Evolutionary conservation across 1,284 basidiomycete genomes (phyloP).

Genomic region (Rugosomyces carneus): DNA sequence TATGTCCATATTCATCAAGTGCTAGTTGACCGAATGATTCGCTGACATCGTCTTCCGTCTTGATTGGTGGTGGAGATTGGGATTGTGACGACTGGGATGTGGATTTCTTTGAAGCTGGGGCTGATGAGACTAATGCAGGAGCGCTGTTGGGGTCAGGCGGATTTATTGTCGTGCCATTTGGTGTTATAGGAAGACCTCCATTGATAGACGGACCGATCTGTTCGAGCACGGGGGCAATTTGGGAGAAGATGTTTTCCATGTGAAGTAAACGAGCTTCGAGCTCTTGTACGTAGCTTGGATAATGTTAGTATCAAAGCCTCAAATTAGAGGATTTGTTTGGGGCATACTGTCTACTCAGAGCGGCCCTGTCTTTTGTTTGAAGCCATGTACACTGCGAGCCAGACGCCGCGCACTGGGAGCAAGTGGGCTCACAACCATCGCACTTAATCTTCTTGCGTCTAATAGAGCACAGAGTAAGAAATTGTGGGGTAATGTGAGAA

Average conservation of each 20-base stretch:
- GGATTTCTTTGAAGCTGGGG: slow-evolving; percentile 30
- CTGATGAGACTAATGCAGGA: slow-evolving; percentile 33
- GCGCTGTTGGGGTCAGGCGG: slow-evolving; percentile 21
- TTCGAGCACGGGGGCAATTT: slow-evolving; percentile 71
- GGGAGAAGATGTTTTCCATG: slow-evolving; percentile 75
- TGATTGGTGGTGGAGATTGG: slow-evolving; percentile 38
- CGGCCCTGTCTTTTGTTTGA: slow-evolving; percentile 81
- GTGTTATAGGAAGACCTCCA: slow-evolving; percentile 26
- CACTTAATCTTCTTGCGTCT: slow-evolving; percentile 89
- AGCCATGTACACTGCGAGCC: slow-evolving; percentile 77
- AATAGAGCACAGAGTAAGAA: slow-evolving; percentile 17
- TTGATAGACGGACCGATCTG: slow-evolving; percentile 52
- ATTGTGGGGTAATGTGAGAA: slow-evolving; percentile 12
- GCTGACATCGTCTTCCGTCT: slow-evolving; percentile 64
- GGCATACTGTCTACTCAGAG: slow-evolving; percentile 77
- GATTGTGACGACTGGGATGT: slow-evolving; percentile 35
- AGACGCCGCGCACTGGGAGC: slow-evolving; percentile 68
- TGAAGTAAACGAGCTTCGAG: slow-evolving; percentile 77
- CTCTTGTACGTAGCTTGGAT: slow-evolving; percentile 75
- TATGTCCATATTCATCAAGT: slow-evolving; percentile 83
- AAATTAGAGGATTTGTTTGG: neutral
- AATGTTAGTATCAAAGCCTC: neutral
- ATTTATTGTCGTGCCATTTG: slow-evolving; percentile 32
- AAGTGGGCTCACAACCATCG: slow-evolving; percentile 79
- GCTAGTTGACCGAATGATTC: slow-evolving; percentile 83